Conservation (phyloP, 345 rosid species). For the Rhizophora apiculata region DNA sequence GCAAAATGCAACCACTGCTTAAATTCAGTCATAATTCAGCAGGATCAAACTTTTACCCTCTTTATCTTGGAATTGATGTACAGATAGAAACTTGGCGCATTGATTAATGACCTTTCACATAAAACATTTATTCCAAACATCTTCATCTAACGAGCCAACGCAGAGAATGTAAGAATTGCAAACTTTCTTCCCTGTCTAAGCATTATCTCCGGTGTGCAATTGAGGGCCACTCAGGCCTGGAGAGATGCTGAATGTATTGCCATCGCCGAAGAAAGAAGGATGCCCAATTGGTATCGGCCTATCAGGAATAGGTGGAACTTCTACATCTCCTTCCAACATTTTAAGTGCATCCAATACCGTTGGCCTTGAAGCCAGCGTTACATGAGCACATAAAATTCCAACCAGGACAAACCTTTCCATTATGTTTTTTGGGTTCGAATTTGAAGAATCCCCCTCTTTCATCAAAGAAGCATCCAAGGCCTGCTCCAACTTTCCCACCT, state of each 20-base stretch:
- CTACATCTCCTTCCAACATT: conserved; percentile 90
- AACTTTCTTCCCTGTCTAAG: conserved; percentile 34
- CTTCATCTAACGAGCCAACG: not conserved
- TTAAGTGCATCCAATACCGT: conserved; percentile 76
- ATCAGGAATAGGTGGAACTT: conserved; percentile 74
- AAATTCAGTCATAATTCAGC: not conserved
- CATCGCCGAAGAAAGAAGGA: conserved; percentile 32
- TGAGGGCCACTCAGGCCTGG: conserved; percentile 49
- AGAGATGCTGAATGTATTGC: conserved; percentile 46
- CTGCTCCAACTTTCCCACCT: conserved; percentile 58
- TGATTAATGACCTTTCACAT: not conserved
- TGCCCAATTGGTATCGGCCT: conserved; percentile 68
- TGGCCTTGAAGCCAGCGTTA: conserved; percentile 87
- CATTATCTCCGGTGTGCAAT: conserved; percentile 41
- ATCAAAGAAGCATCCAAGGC: conserved; percentile 55
- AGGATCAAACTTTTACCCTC: not conserved
- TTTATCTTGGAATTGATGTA: not conserved
- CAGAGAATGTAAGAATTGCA: not conserved
- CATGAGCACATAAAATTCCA: conserved; percentile 86
- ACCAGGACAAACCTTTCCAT: conserved; percentile 87
- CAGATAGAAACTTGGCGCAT: not conserved
- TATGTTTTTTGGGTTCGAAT: conserved; percentile 56
- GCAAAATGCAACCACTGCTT: not conserved
- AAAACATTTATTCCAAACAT: not conserved
- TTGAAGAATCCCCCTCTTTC: conserved; percentile 38